These are phyloP conservation scores for Solanum gandarillasii DNA, from an alignment of 257 asterid genomes.

Conservation along the genomic window DNA sequence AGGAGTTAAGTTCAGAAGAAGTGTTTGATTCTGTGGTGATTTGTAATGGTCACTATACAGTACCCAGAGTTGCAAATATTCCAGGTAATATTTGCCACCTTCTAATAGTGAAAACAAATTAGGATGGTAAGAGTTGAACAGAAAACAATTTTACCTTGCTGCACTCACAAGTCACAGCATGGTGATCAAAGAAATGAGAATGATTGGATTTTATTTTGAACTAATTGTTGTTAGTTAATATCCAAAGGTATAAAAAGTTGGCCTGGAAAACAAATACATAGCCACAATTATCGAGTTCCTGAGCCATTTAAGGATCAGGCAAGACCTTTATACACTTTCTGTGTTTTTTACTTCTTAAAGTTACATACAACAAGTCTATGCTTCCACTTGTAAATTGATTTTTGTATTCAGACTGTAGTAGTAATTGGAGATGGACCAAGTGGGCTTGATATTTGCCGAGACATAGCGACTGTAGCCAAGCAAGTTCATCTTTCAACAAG, in stretches of 20 bases:
- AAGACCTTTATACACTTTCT: not conserved
- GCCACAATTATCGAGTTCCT: constrained; percentile 55
- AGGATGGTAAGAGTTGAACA: no score
- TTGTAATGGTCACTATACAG: constrained; percentile 19
- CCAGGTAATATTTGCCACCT: constrained; percentile 5
- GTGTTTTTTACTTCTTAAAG: not conserved
- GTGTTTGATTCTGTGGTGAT: constrained; percentile 25
- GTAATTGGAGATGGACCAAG: constrained; percentile 55
- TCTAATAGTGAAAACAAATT: no score
- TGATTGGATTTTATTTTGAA: not conserved
- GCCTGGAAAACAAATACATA: constrained; percentile 58
- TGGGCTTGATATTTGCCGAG: constrained; percentile 39
- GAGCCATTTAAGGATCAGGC: constrained; percentile 46
- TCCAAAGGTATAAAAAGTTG: constrained; percentile 42
- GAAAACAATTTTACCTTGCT: not conserved
- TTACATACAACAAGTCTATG: not conserved
- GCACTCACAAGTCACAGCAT: not conserved
- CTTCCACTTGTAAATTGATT: not conserved
- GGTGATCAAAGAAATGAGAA: not conserved
- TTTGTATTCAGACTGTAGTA: constrained; percentile 40
- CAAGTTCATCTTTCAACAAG: constrained; percentile 58
- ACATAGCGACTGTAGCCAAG: constrained; percentile 36
- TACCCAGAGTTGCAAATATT: constrained; percentile 9
- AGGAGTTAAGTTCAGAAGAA: constrained; percentile 6
- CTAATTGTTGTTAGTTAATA: not conserved